Base-by-base conservation (phyloP, 805 yeast genomes). In the Phaffomyces antillensis region DNA sequence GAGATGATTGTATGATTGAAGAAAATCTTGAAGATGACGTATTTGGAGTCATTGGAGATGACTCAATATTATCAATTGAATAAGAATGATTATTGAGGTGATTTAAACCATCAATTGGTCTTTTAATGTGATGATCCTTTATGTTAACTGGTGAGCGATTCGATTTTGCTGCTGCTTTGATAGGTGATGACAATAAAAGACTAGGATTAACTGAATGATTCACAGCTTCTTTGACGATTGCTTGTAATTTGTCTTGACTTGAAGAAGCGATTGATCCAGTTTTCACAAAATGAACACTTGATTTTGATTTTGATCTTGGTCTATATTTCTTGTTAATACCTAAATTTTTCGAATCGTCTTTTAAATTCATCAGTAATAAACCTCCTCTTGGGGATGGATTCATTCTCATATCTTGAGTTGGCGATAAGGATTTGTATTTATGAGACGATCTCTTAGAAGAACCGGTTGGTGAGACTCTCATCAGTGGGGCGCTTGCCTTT, bases 331-430 rank as follows among this genome's bases (percentile, higher is more conserved):
- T 34, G 7, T 25, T 31, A 17, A 33, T 30, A 2, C 40, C 18
- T 4, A 39, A 20, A n/a, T 16, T 18, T n/a, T 28, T 36, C 20
- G 30, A 36, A 12, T 24, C 39, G n/a, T 49, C 52, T 5, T 24
- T 36, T 35, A 59, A 33, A 25, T 34, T 49, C 49, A 59, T 37
- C 35, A 59, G 38, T 1, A 54, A 20, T 7, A 20, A 39, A 2
- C 63, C 63, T 6, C 62, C 63, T 34, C 46, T 58, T 41, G 63
- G 61, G 8, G 61, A 56, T 13, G 55, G 57, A 33, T 49, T 48
- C 6, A 43, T 40, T n/a, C 23, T 28, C 16, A 33, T 36, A 17
- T 44, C 31, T 34, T 51, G 56, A 2, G 45, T 33, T 11, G 61
- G 59, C 2, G 60, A 53, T 35, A 46, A 35, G 18, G 28, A 3